Evolutionary conservation across 345 rosid genomes (phyloP), one percentile per base, ranked within the genome.

Genomic region (Streptanthus diversifolius): DNA sequence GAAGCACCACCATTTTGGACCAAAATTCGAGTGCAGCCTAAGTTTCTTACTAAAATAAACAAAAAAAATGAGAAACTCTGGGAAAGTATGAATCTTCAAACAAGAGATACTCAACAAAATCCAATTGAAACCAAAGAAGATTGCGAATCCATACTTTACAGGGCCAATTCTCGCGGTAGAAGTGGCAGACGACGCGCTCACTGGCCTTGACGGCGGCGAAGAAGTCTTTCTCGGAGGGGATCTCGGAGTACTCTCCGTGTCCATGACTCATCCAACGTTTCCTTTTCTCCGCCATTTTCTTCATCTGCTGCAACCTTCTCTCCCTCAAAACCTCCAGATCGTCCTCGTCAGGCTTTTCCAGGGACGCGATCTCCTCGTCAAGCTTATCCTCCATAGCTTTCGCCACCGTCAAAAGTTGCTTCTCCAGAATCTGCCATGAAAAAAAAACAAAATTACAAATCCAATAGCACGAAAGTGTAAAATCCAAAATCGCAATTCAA

Each of bases 91-190:
- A 55, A 30, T 2, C 57, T 52, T 52, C 5, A 8, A 3, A 27
- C 19, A 8, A n/a, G 21, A 54, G 6, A 53, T 27, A 54, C 13
- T n/a, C 6, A 29, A 4, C 0, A 19, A 13, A 18, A 35, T 9
- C 18, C 5, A 27, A 37, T 6, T 40, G 43, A 56, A 51, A 9
- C 4, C 44, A 5, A 1, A 43, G 30, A 13, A 9, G 17, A 27
- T 1, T n/a, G 43, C 0, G 43, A 53, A 57, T 7, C 1, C 77
- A 62, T 77, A 82, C 99, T 89, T 95, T 92, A 83, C 99, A 92
- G 25, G 97, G 99, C 98, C 97, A 95, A 74, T 95, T 95, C 43
- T 91, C 97, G 69, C 98, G 96, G 78, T 90, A 90, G 77, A 92
- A 95, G 65, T 95, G 99, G 79, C 98, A 91, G 33, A 90, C 96